These are phyloP conservation scores for Circinella minor DNA, from an alignment of 371 early-diverging fungal species.

Conservation along the genomic window DNA sequence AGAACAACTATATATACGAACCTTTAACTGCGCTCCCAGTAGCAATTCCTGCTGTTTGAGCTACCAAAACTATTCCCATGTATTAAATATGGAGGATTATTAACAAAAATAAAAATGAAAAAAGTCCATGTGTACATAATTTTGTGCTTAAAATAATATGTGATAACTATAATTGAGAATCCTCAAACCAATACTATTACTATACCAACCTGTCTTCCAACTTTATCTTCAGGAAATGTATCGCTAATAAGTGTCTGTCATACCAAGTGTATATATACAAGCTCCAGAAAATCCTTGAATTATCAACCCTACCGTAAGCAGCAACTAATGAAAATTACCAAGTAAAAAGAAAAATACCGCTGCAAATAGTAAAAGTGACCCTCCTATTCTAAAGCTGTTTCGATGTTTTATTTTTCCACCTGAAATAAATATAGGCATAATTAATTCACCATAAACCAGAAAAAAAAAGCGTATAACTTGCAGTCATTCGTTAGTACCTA, in stretches of 20 bases:
- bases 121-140: too few relatives aligned
- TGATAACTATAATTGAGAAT: too few relatives aligned
- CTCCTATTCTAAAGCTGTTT: neutral
- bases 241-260: neutral
- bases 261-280: neutral
- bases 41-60: too few relatives aligned
- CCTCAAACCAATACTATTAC: neutral
- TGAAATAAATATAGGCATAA: too few relatives aligned
- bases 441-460: too few relatives aligned
- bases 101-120: too few relatives aligned
- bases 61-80: too few relatives aligned
- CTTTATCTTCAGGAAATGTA: neutral
- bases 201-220: neutral
- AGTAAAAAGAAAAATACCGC: neutral
- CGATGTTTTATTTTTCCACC: neutral
- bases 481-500: conserved; percentile 26
- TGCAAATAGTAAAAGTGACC: neutral
- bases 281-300: neutral
- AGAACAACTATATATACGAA: too few relatives aligned
- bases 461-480: too few relatives aligned
- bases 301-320: neutral
- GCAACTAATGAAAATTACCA: neutral
- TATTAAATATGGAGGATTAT: too few relatives aligned
- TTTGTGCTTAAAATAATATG: too few relatives aligned
- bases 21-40: too few relatives aligned